Conservation (phyloP, 805 yeast genomes). For the Yarrowia sp. region DNA sequence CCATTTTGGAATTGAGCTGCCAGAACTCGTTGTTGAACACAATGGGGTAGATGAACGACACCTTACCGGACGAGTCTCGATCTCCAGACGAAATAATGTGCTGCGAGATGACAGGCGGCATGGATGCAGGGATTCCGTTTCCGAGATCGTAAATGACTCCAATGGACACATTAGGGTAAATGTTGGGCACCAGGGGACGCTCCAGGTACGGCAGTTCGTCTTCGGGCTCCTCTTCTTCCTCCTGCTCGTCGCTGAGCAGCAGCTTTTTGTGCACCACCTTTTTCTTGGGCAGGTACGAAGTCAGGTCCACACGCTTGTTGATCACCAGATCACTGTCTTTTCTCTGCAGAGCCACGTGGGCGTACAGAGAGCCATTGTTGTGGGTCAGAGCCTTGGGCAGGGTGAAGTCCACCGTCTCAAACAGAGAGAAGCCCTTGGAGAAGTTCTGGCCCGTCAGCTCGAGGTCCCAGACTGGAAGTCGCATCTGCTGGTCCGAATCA, state of each 20-base stretch:
- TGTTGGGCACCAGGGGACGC: slow-evolving; percentile 47
- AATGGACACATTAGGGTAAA: slow-evolving; percentile 53
- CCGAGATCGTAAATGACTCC: slow-evolving; percentile 44
- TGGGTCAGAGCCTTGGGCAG: slow-evolving; percentile 10
- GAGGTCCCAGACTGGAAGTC: slow-evolving; percentile 10
- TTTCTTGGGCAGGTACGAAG: slow-evolving; percentile 48
- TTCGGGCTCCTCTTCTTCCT: slow-evolving; percentile 40
- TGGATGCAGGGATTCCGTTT: slow-evolving; percentile 4
- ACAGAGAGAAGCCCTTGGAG: slow-evolving; percentile 21
- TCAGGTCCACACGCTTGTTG: slow-evolving; percentile 41
- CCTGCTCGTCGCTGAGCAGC: slow-evolving; percentile 47
- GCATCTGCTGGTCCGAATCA: background rate
- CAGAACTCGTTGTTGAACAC: slow-evolving; percentile 53
- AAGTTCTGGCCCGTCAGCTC: slow-evolving; percentile 13
- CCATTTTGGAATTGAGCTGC: slow-evolving; percentile 52
- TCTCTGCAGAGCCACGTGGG: slow-evolving; percentile 46
- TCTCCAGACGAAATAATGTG: background rate
- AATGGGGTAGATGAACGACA: slow-evolving; percentile 50
- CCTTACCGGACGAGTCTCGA: slow-evolving; percentile 41
- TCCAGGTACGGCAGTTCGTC: slow-evolving; percentile 29
- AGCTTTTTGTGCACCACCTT: slow-evolving; percentile 47
- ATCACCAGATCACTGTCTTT: slow-evolving; percentile 14
- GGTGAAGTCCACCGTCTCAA: slow-evolving; percentile 1
- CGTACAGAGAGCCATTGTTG: slow-evolving; percentile 50
- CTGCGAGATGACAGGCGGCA: slow-evolving; percentile 40